These are phyloP conservation scores for Colletotrichum karsti DNA, from an alignment of 2,329 filamentous ascomycete genomes.

Conservation along the genomic window DNA sequence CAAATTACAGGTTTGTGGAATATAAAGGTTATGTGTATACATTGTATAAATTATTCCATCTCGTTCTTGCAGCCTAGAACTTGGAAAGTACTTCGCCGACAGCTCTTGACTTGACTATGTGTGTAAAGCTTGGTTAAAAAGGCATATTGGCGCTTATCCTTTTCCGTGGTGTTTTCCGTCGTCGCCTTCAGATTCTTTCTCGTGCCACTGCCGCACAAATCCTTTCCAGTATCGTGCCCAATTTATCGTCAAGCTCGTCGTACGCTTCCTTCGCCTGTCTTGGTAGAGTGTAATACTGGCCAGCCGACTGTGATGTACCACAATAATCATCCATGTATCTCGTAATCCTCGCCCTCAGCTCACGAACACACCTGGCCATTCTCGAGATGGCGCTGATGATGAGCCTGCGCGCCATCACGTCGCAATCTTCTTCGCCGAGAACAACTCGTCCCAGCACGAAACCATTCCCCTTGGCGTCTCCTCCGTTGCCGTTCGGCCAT, in stretches of 20 bases:
- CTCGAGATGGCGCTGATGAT: not conserved
- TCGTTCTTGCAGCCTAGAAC: too few species aligned
- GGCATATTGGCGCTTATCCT: too few species aligned
- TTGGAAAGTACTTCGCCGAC: too few species aligned
- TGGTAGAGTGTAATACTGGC: not conserved
- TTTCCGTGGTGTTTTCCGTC: not conserved
- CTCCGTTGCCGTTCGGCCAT: not conserved
- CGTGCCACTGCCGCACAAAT: not conserved
- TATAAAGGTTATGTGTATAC: not conserved
- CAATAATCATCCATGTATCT: not conserved
- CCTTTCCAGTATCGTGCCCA: not conserved
- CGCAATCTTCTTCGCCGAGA: not conserved
- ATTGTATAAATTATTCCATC: too few species aligned
- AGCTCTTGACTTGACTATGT: too few species aligned
- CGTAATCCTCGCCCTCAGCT: not conserved
- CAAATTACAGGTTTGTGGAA: not conserved
- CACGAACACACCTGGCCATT: not conserved
- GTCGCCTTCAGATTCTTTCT: not conserved
- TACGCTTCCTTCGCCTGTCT: not conserved
- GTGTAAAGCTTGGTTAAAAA: too few species aligned
- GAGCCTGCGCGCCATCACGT: not conserved
- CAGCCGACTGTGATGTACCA: not conserved
- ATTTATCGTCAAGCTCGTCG: not conserved
- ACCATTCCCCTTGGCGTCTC: not conserved
- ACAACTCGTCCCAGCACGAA: not conserved